phyloP scores from a whole-genome alignment of 164 flowering plant genomes.

The grape (Vitis vinifera) region DNA sequence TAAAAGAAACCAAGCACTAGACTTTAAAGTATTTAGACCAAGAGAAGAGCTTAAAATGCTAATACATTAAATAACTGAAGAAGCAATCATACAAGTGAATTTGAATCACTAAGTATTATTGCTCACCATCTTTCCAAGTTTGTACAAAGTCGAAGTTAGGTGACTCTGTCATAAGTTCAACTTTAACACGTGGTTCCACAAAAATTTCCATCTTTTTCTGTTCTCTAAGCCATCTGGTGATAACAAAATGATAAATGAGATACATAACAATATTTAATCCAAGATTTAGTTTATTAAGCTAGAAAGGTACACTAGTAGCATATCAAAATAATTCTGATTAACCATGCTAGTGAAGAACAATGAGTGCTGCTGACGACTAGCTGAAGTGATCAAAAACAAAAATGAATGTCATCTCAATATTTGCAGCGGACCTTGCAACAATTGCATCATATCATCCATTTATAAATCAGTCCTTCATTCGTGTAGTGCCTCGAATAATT shows the following conservation, averaged over 20 bases:
- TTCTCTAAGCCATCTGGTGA: slow-evolving; percentile 83
- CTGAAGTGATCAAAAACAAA: too few relatives aligned
- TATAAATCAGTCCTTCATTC: not conserved
- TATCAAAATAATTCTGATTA: too few relatives aligned
- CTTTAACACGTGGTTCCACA: slow-evolving; percentile 88
- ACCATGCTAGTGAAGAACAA: too few relatives aligned
- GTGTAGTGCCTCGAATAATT: not conserved
- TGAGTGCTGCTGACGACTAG: too few relatives aligned
- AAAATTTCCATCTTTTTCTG: slow-evolving; percentile 57
- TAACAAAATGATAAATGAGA: slow-evolving; percentile 6
- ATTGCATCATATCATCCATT: not conserved
- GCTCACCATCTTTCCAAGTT: slow-evolving; percentile 90
- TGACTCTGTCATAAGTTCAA: slow-evolving; percentile 78
- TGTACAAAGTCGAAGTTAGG: slow-evolving; percentile 69
- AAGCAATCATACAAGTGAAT: too few relatives aligned
- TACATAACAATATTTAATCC: not conserved
- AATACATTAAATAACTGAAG: not conserved
- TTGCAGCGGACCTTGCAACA: not conserved
- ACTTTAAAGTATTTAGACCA: not conserved
- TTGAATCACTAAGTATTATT: not conserved
- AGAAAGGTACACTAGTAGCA: not conserved
- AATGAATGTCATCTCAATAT: too few relatives aligned
- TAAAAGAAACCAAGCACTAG: too few relatives aligned
- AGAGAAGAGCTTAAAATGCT: not conserved
- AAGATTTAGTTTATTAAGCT: slow-evolving; percentile 7